A percentile compares a stretch with the other conserved stretches of the same genome.
These are phyloP conservation scores for Chaetomium olivaceum DNA, from an alignment of 2,329 filamentous ascomycete species.

Conservation along the genomic window DNA sequence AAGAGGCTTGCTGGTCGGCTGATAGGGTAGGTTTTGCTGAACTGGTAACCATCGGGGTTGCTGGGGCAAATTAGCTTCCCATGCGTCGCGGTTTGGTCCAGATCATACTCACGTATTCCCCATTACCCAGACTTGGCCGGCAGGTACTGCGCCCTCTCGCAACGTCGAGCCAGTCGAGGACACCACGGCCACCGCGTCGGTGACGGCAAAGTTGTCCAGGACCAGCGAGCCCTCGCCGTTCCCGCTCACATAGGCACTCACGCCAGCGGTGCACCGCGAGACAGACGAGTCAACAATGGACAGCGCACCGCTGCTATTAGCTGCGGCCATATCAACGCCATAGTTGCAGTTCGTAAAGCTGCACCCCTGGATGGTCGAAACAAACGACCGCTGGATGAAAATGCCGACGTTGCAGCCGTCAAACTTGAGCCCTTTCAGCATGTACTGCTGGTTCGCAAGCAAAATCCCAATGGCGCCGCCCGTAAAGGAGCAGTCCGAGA, in stretches of 20 bases:
- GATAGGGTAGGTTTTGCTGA: slow-evolving; percentile 37
- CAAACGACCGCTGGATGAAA: slow-evolving; percentile 33
- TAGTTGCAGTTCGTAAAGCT: slow-evolving; percentile 36
- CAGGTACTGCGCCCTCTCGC: slow-evolving; percentile 29
- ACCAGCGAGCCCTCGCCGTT: slow-evolving; percentile 36
- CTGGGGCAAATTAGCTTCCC: slow-evolving; percentile 15
- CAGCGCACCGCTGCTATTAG: slow-evolving; percentile 33
- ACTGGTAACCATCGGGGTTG: slow-evolving; percentile 35
- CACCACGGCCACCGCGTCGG: slow-evolving; percentile 30
- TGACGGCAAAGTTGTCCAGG: slow-evolving; percentile 36
- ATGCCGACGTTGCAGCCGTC: slow-evolving; percentile 38
- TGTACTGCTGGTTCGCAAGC: slow-evolving; percentile 40
- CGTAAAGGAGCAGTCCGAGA: slow-evolving; percentile 38
- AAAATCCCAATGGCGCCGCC: slow-evolving; percentile 38
- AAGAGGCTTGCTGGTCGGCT: slow-evolving; percentile 38
- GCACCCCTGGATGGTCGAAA: slow-evolving; percentile 36
- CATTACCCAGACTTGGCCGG: slow-evolving; percentile 36
- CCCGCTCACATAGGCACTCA: slow-evolving; percentile 34
- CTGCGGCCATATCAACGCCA: slow-evolving; percentile 36
- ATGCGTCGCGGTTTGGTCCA: too few species aligned
- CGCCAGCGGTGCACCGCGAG: slow-evolving; percentile 33
- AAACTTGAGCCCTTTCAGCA: slow-evolving; percentile 39
- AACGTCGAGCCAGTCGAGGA: slow-evolving; percentile 28
- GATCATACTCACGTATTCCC: slow-evolving; percentile 30
- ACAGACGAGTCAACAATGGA: slow-evolving; percentile 38